Base-by-base conservation (phyloP, 1,284 basidiomycete genomes). In the Cerioporus squamosus region DNA sequence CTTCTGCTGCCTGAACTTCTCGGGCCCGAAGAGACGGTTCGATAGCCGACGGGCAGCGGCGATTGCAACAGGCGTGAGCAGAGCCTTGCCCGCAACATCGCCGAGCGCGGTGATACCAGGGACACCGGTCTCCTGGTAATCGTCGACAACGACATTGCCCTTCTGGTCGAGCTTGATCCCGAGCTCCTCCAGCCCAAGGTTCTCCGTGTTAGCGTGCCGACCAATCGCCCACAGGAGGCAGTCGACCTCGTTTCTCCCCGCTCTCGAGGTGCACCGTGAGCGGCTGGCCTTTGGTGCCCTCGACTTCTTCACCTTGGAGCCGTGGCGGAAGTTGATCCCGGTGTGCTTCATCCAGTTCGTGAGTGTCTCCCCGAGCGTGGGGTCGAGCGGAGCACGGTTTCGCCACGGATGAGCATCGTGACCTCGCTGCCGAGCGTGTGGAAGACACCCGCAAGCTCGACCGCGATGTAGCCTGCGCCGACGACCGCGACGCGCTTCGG, bases 11-110 rank as follows among this genome's bases (percentile, higher is more conserved):
- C 91, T 94, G 81, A 85, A 95, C 74, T 93, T 80, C 53, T 86
- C 82, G 0, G 87, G 87, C 10, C 97, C 97, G 72, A 94, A 99
- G 52, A 99, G 77, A 51, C 97, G 81, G 79, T 98, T 99, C 50
- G 89, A 84, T 40, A 98, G 78, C 61, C 94, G 81, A 57, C 97
- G 81, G 23, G 95, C 97, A 5, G 97, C 97, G 48, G 97, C 97
- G 61, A 99, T 97, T 22, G 97, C 97, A 6, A 99, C 97, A n/a
- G 97, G 97, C 1, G 97, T 99, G 60, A 99, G 81, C 26, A 96
- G 79, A 23, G 87, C 93, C 76, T 97, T 96, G 60, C 97, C 97
- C 63, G 87, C 86, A 15, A 96, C 93, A 72, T 99, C 97, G 9
- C 97, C 97, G 60, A 99, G 89, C 4, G 95, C 87, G 53, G 84